phyloP scores from a whole-genome alignment of 306 rosid species.

The Acacia crassicarpa region DNA sequence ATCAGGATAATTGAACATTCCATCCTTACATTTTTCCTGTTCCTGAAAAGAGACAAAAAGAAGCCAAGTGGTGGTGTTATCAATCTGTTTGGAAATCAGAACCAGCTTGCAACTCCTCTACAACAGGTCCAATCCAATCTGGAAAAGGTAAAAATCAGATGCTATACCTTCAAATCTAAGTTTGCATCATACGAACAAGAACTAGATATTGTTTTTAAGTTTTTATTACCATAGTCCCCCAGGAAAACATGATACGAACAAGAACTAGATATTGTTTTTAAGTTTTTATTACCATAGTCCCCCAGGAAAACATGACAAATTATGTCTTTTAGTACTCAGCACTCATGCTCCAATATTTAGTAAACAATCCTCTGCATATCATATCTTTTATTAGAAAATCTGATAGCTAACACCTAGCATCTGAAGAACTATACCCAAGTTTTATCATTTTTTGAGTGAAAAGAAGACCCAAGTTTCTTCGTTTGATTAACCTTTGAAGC shows the following conservation, averaged over 20 bases:
- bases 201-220: neutral
- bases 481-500: neutral
- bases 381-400: neutral
- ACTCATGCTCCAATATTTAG: neutral
- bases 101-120: conserved; percentile 66
- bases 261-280: neutral
- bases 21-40: conserved; percentile 74
- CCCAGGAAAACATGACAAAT: neutral
- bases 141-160: conserved; percentile 64
- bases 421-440: neutral
- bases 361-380: neutral
- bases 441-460: neutral
- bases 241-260: neutral
- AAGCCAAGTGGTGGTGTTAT: conserved; percentile 49
- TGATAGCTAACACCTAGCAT: neutral
- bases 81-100: conserved; percentile 67
- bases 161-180: conserved; percentile 14
- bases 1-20: conserved; percentile 66
- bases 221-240: neutral
- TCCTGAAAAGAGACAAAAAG: conserved; percentile 84
- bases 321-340: neutral
- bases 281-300: neutral
- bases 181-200: neutral
- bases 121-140: conserved; percentile 75
- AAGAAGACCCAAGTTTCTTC: neutral